These are phyloP conservation scores for Priceomyces medius DNA, from an alignment of 805 yeast species.

Conservation along the genomic window DNA sequence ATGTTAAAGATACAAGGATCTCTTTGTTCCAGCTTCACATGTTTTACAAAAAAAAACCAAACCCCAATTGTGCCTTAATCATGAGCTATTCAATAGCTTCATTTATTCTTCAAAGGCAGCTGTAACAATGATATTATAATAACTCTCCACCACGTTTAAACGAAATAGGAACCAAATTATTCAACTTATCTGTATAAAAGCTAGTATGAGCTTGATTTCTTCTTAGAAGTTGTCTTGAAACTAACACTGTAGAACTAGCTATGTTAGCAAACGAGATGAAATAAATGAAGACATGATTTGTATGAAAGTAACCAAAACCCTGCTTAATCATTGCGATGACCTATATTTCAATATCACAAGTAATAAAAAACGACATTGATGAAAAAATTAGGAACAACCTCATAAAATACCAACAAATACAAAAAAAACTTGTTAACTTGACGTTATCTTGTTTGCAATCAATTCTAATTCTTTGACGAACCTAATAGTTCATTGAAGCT, in stretches of 20 bases:
- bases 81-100: background rate
- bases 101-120: too few relatives aligned
- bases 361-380: too few relatives aligned
- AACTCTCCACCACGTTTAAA: too few relatives aligned
- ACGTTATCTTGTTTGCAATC: background rate
- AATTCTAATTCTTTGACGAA: conserved; percentile 18
- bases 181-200: too few relatives aligned
- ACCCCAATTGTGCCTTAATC: background rate
- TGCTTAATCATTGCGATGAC: background rate
- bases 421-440: background rate
- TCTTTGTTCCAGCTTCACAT: too few relatives aligned
- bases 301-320: background rate
- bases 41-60: background rate
- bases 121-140: too few relatives aligned
- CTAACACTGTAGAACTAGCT: background rate
- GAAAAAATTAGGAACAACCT: background rate
- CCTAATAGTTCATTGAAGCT: conserved; percentile 41
- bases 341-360: background rate
- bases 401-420: background rate
- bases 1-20: too few relatives aligned
- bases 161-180: too few relatives aligned
- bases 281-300: background rate
- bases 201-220: too few relatives aligned
- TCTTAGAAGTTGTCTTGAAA: too few relatives aligned
- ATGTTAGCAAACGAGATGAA: conserved; percentile 1